Evolutionary conservation across 108 stramenopile genomes (phyloP), one percentile per base, ranked within the genome.

Genomic region (Aurantiochytrium sp.): DNA sequence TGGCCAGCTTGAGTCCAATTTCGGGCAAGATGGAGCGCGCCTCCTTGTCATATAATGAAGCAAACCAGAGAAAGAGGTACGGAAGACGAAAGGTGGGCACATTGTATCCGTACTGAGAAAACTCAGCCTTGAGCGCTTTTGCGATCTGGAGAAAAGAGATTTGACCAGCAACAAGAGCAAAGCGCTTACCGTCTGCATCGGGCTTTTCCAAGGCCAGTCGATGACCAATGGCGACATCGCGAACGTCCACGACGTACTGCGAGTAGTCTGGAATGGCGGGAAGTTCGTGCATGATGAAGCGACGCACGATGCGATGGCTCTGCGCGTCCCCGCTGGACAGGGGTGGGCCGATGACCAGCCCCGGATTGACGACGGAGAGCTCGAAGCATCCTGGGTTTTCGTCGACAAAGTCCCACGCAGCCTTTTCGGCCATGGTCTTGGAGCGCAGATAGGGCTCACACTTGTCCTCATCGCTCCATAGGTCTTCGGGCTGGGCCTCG

Each of bases 341-440:
- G 1, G 53, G 49, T 0, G 87, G 87, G 42, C 87, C 87, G 10
- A 87, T 29, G 5, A 87, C 53, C 1, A 64, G 19, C 19, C 43
- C n/a, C n/a, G 89, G 89, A 55, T 89, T 89, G 44, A 89, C 23
- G 19, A 6, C 6, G 5, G 72, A 44, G 4, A 89, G 89, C 45
- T 89, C 89, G 21, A 89, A 76, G 42, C 89, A 47, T 5, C 25
- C 23, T 8, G 12, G 19, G 76, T 53, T 53, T 53, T 47, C 76
- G 53, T 83, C 25, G 43, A 89, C 72, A 29, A 89, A 89, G 19
- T 89, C 21, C 89, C 89, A 89, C 5, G 89, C 89, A 4, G 89
- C 89, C 18, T 29, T 35, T 53, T 89, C 89, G 10, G 89, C 89
- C 55, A 73, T 58, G 4, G 89, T 83, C 42, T 89, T 89, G 60